Evolutionary conservation across 164 flowering plant species (phyloP).

Genomic region (Protea cynaroides): DNA sequence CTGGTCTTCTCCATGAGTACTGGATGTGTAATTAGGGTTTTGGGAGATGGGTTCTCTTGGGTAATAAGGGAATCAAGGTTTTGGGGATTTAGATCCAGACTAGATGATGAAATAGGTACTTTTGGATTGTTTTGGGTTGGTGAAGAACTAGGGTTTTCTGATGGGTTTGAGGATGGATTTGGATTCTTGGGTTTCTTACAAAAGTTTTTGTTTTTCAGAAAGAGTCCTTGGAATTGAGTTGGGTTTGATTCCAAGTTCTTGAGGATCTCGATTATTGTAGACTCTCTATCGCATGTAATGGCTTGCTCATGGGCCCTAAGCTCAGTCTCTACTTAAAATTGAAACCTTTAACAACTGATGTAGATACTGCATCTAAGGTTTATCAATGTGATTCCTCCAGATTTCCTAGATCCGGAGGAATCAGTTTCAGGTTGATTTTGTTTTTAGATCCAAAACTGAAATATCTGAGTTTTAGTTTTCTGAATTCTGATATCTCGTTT

Average conservation of each 20-base stretch:
- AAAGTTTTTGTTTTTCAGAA: constrained; percentile 8
- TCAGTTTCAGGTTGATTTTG: too few relatives aligned
- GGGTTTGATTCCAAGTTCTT: constrained; percentile 32
- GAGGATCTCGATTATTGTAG: constrained; percentile 51
- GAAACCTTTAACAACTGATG: too few relatives aligned
- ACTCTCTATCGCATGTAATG: constrained; percentile 45
- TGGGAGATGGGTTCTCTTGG: constrained; percentile 14
- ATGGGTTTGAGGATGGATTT: constrained; percentile 13
- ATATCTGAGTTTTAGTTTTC: too few relatives aligned
- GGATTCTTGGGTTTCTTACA: constrained; percentile 8
- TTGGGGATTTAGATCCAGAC: constrained; percentile 4
- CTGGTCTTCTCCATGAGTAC: constrained; percentile 24
- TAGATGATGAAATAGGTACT: constrained; percentile 10
- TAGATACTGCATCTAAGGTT: too few relatives aligned
- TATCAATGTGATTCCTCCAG: too few relatives aligned
- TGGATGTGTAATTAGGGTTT: constrained; percentile 18
- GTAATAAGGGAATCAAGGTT: constrained; percentile 19
- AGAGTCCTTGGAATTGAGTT: constrained; percentile 10
- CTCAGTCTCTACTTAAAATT: constrained; percentile 58
- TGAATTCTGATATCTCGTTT: too few relatives aligned
- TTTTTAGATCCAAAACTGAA: too few relatives aligned
- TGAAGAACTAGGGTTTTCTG: constrained; percentile 15
- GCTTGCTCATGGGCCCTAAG: constrained; percentile 56
- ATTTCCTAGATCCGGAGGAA: too few relatives aligned
- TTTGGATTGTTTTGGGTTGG: constrained; percentile 9